phyloP scores from a whole-genome alignment of 2,329 filamentous ascomycete genomes.

The Trichophyton equinum region DNA sequence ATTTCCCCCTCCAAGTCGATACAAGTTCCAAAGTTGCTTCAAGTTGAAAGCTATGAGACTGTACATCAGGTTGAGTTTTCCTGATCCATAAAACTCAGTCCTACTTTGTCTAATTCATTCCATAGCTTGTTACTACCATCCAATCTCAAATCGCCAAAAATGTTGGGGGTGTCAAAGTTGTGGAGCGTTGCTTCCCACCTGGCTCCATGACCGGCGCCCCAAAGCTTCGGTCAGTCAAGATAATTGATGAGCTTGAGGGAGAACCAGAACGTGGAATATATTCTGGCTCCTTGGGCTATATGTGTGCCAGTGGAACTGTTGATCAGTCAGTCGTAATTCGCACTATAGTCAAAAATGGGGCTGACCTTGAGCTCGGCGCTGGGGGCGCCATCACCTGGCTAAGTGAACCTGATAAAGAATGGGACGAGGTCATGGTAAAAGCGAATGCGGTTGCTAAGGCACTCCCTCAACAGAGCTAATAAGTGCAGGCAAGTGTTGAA shows the following conservation, averaged over 20 bases:
- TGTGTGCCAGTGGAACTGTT: conserved; percentile 71
- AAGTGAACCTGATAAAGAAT: conserved; percentile 67
- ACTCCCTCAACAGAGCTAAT: conserved; percentile 23
- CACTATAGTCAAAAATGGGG: conserved; percentile 49
- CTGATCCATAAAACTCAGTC: conserved; percentile 41
- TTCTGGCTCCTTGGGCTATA: conserved; percentile 78
- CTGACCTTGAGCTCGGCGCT: conserved; percentile 52
- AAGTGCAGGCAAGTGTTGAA: background rate
- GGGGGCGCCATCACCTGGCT: conserved; percentile 81
- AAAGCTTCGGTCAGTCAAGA: conserved; percentile 82
- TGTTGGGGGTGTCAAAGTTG: conserved; percentile 10
- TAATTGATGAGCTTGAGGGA: conserved; percentile 58
- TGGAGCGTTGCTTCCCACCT: conserved; percentile 48
- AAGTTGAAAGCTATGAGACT: conserved; percentile 79
- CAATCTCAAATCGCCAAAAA: conserved; percentile 12
- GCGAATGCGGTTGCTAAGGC: conserved; percentile 35
- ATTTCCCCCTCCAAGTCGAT: conserved; percentile 66
- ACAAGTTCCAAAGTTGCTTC: conserved; percentile 62
- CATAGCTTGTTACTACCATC: conserved; percentile 12
- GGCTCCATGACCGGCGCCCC: conserved; percentile 96
- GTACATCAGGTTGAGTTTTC: conserved; percentile 70
- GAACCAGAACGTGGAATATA: conserved; percentile 56
- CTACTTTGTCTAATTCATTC: background rate
- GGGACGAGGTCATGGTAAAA: conserved; percentile 82
- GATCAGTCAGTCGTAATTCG: conserved; percentile 90